phyloP scores from a whole-genome alignment of 2,329 filamentous ascomycete species.

The Colletotrichum agaves region DNA sequence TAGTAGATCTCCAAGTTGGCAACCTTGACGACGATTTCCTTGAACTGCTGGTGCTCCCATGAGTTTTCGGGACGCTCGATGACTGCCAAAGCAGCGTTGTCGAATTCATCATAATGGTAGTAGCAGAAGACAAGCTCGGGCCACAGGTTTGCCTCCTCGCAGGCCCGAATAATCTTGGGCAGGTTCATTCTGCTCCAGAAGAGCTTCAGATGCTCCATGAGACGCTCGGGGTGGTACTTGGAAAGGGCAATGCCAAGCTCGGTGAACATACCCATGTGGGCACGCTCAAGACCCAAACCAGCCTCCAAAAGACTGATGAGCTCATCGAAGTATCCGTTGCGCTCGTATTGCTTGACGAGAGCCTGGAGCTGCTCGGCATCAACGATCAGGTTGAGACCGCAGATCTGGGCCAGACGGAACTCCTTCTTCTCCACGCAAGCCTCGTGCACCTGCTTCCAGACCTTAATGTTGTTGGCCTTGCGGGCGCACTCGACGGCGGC shows the following conservation, averaged over 20 bases:
- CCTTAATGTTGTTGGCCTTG: slow-evolving; percentile 99
- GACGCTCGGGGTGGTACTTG: slow-evolving; percentile 92
- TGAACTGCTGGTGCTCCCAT: slow-evolving; percentile 99
- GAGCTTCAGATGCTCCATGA: slow-evolving; percentile 98
- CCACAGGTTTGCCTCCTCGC: slow-evolving; percentile 96
- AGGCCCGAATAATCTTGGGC: slow-evolving; percentile 93
- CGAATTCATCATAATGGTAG: slow-evolving; percentile 97
- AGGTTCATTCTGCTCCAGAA: slow-evolving; percentile 99
- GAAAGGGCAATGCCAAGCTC: slow-evolving; percentile 90
- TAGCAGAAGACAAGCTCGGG: slow-evolving; percentile 98
- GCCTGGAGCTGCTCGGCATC: slow-evolving; percentile 95
- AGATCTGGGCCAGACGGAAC: slow-evolving; percentile 98
- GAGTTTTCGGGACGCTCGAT: slow-evolving; percentile 98
- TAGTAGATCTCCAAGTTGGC: slow-evolving; percentile 99
- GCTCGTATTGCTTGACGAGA: slow-evolving; percentile 96
- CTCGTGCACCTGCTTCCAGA: slow-evolving; percentile 98
- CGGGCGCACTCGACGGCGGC: slow-evolving; percentile 96
- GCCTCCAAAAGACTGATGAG: slow-evolving; percentile 94
- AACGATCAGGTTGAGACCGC: slow-evolving; percentile 96
- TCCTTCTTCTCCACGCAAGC: slow-evolving; percentile 98
- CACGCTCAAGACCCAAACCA: slow-evolving; percentile 90
- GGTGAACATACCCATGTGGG: slow-evolving; percentile 98
- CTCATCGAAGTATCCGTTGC: slow-evolving; percentile 97
- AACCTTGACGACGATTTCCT: slow-evolving; percentile 97
- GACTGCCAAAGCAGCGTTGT: slow-evolving; percentile 96